Conservation (phyloP, 2,329 filamentous ascomycete species). For the Blumeriella jaapii region DNA sequence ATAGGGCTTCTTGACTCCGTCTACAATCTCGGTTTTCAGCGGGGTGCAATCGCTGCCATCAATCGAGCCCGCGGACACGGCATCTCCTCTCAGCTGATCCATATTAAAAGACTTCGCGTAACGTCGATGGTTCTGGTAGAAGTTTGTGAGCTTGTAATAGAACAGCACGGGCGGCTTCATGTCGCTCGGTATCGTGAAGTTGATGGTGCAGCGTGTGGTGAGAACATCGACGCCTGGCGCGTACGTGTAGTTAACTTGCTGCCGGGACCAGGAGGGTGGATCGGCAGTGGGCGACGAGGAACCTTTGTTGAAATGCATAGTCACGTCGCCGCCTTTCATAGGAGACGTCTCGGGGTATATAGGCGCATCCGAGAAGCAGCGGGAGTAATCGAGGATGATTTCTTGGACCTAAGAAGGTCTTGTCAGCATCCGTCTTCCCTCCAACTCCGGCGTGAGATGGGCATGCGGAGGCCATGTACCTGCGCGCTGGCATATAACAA, state of each 20-base stretch:
- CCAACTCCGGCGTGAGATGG: not conserved
- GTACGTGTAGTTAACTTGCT: slow-evolving; percentile 32
- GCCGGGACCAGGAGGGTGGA: slow-evolving; percentile 16
- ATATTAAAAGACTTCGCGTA: slow-evolving; percentile 86
- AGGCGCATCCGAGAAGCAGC: slow-evolving; percentile 52
- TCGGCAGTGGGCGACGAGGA: slow-evolving; percentile 19
- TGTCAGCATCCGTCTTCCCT: slow-evolving; percentile 9
- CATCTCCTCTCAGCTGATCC: slow-evolving; percentile 68
- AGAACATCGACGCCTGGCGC: slow-evolving; percentile 26
- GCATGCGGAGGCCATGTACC: slow-evolving; percentile 43
- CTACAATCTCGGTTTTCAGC: slow-evolving; percentile 41
- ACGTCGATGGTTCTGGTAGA: slow-evolving; percentile 96
- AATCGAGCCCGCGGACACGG: slow-evolving; percentile 49
- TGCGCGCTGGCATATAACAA: slow-evolving; percentile 75
- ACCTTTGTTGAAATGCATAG: slow-evolving; percentile 58
- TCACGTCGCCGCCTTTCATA: slow-evolving; percentile 48
- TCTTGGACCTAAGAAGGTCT: slow-evolving; percentile 61
- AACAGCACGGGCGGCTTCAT: slow-evolving; percentile 76
- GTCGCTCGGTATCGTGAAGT: slow-evolving; percentile 68
- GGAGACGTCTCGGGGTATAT: slow-evolving; percentile 29
- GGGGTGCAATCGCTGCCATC: slow-evolving; percentile 63
- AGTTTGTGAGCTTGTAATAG: slow-evolving; percentile 94
- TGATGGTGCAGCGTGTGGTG: slow-evolving; percentile 53
- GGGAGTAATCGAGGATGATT: slow-evolving; percentile 79
- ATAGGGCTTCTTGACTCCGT: slow-evolving; percentile 53